Percentiles rank a stretch among this genome's conserved stretches.
These are phyloP conservation scores for Leccinum barrowsii DNA, from an alignment of 768 basidiomycete genomes.

Conservation along the genomic window DNA sequence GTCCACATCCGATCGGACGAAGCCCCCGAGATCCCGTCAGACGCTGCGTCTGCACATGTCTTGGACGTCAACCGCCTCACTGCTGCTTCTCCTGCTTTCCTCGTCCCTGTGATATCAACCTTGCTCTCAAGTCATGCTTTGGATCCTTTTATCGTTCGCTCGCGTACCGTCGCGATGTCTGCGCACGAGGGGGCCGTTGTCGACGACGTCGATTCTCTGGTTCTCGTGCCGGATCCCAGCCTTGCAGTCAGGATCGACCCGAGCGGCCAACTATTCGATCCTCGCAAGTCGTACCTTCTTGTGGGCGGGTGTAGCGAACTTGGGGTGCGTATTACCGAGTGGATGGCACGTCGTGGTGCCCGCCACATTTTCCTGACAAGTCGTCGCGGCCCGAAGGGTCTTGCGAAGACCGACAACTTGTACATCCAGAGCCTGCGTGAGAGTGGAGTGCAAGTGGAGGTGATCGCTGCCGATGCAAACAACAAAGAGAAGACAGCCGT, in stretches of 20 bases:
- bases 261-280: conserved; percentile 27
- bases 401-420: conserved; percentile 23
- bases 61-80: conserved; percentile 23
- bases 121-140: conserved; percentile 19
- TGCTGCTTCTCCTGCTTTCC: conserved; percentile 16
- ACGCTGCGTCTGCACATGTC: conserved; percentile 14
- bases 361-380: conserved; percentile 31
- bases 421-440: conserved; percentile 28
- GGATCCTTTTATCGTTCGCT: conserved; percentile 10
- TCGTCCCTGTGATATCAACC: conserved; percentile 15
- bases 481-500: conserved; percentile 21
- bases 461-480: conserved; percentile 26
- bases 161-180: conserved; percentile 11
- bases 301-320: conserved; percentile 22
- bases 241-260: conserved; percentile 21
- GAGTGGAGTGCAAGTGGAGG: conserved; percentile 24
- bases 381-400: conserved; percentile 19
- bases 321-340: conserved; percentile 28
- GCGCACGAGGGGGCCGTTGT: conserved; percentile 1
- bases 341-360: conserved; percentile 34
- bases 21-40: conserved; percentile 15
- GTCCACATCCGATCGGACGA: conserved; percentile 22
- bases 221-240: conserved; percentile 15
- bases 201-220: conserved; percentile 9
- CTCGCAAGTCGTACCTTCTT: conserved; percentile 24